Base-by-base conservation (phyloP, 2,329 filamentous ascomycete species). In the Microsporum canis region DNA sequence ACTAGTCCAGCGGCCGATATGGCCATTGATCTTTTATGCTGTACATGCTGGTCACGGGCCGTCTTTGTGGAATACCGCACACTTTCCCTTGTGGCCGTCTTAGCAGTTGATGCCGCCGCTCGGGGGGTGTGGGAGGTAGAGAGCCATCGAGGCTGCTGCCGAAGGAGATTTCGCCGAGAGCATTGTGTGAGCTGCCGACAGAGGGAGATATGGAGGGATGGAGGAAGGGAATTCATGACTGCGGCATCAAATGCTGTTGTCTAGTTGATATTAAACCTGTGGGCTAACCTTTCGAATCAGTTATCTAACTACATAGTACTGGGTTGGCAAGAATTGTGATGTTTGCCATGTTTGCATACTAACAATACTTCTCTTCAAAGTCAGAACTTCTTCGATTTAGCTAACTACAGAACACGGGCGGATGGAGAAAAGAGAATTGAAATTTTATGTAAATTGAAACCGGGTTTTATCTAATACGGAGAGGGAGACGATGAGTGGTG, bases 1-100 rank as follows among this genome's bases (percentile, higher is more conserved):
- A 70, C 69, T 5, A 78, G 76, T 1, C 76, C 76, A 0, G 65
- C 70, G 0, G 68, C 72, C 1, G 73, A 74, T 7, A 71, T 57
- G 1, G 64, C 60, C 45, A 76, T 71, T 10, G 71, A 71, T 7
- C 71, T 70, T 34, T 68, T 68, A 57, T 68, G 69, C 47, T 68
- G 66, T 3, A 67, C 67, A 63, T 69, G 58, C 14, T 71, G 66
- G 27, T 70, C 62, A 12, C 68, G 61, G 58, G 57, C 58, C 47
- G 65, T 62, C 53, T 64, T 64, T 39, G 61, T 63, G 39, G 61
- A 8, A 47, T 65, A 65, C 33, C 70, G 71, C 33, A 23, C 51
- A 36, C 36, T 14, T 55, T 55, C 51, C 14, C 51, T 36, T 55
- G 51, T n/a, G 29, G 14, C 51, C 27, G 45, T 6, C 27, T 14